Conservation (phyloP, 768 basidiomycete species). For the Hemileccinum rubropunctum region DNA sequence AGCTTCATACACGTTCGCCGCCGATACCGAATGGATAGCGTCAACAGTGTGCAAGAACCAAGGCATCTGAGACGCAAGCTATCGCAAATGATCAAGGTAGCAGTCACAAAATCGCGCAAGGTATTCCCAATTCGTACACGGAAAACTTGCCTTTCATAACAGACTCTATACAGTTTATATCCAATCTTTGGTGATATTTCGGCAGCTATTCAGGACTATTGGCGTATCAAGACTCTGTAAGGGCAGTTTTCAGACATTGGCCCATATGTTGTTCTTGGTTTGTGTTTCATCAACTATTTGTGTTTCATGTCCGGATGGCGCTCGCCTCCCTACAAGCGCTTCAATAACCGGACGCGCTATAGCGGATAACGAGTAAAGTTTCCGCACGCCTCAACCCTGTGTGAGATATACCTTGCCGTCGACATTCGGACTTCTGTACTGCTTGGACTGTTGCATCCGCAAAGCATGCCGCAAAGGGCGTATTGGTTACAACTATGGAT, state of each 20-base stretch:
- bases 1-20: slow-evolving; percentile 3
- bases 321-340: slow-evolving; percentile 7
- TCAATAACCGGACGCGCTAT: slow-evolving; percentile 4
- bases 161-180: slow-evolving; percentile 19
- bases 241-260: slow-evolving; percentile 9
- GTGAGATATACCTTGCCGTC: slow-evolving; percentile 4
- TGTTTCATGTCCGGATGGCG: slow-evolving; percentile 11
- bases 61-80: slow-evolving; percentile 12
- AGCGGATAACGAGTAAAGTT: slow-evolving; percentile 4
- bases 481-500: slow-evolving; percentile 25
- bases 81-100: slow-evolving; percentile 17
- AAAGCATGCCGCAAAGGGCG: slow-evolving; percentile 13
- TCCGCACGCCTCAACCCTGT: slow-evolving; percentile 8
- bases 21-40: neutral
- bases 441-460: slow-evolving; percentile 21
- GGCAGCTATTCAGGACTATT: neutral
- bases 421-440: slow-evolving; percentile 14
- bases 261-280: slow-evolving; percentile 14
- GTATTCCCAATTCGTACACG: slow-evolving; percentile 13
- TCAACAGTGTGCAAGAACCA: slow-evolving; percentile 10
- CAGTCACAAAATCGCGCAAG: slow-evolving; percentile 23
- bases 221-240: slow-evolving; percentile 2
- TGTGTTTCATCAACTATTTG: slow-evolving; percentile 24
- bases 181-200: slow-evolving; percentile 18
- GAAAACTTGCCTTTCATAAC: slow-evolving; percentile 22